Conservation (phyloP, 495 filamentous ascomycete genomes). For the Apodospora peruviana region DNA sequence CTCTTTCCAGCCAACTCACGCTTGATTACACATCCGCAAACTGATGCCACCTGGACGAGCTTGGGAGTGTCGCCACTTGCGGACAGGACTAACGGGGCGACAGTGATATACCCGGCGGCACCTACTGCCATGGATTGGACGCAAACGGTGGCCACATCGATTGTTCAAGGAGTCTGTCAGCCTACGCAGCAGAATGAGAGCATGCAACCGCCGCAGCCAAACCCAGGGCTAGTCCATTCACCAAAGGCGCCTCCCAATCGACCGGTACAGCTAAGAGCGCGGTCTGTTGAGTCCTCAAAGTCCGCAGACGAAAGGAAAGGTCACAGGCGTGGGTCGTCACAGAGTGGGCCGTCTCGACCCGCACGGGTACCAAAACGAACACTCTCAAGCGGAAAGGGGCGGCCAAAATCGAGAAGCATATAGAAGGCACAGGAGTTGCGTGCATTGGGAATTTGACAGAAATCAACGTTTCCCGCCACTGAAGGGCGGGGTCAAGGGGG, state of each 20-base stretch:
- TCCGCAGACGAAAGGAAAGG: not conserved
- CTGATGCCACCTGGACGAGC: constrained; percentile 10
- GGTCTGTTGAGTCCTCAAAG: not conserved
- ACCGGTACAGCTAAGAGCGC: not conserved
- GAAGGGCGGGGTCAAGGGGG: constrained; percentile 4
- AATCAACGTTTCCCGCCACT: constrained; percentile 9
- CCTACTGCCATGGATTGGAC: constrained; percentile 10
- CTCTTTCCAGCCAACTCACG: constrained; percentile 1
- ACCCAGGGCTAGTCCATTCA: not conserved
- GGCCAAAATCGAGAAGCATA: not conserved
- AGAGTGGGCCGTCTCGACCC: constrained; percentile 1
- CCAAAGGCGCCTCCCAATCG: not conserved
- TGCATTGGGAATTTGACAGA: constrained; percentile 6
- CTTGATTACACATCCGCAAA: constrained; percentile 3
- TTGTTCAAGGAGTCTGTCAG: constrained; percentile 13
- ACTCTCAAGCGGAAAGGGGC: not conserved
- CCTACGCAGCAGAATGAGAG: constrained; percentile 9
- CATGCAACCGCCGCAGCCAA: constrained; percentile 11
- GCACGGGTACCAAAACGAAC: not conserved
- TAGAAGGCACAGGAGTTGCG: not conserved
- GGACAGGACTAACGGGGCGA: not conserved
- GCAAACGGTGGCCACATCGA: constrained; percentile 12
- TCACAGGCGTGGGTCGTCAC: not conserved
- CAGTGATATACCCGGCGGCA: constrained; percentile 10
- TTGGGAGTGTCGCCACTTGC: constrained; percentile 10